phyloP scores from a whole-genome alignment of 2,329 filamentous ascomycete species.

The Coniella vitis region DNA sequence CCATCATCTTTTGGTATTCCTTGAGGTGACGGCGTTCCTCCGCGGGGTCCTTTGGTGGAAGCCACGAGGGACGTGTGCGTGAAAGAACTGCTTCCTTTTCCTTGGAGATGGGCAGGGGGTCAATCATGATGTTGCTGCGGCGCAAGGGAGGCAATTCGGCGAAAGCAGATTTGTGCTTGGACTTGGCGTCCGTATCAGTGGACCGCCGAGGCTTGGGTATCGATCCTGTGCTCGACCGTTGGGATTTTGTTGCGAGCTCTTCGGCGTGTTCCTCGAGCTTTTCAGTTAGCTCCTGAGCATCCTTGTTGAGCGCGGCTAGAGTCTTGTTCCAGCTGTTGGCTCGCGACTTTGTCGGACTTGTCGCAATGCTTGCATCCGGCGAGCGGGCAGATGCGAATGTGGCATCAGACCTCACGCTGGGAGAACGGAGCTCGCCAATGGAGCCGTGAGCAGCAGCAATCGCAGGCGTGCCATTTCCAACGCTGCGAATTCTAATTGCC shows the following conservation, averaged over 20 bases:
- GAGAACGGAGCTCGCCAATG: slow-evolving; percentile 39
- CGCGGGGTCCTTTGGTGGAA: slow-evolving; percentile 79
- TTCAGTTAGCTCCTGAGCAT: slow-evolving; percentile 68
- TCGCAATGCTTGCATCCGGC: slow-evolving; percentile 23
- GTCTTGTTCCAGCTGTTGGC: slow-evolving; percentile 72
- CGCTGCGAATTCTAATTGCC: slow-evolving; percentile 41
- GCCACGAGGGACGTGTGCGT: slow-evolving; percentile 74
- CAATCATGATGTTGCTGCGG: slow-evolving; percentile 73
- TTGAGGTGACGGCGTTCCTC: slow-evolving; percentile 87
- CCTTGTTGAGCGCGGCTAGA: slow-evolving; percentile 60
- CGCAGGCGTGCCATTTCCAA: slow-evolving; percentile 59
- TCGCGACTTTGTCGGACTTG: slow-evolving; percentile 43
- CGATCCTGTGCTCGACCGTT: slow-evolving; percentile 30
- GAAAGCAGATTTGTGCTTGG: slow-evolving; percentile 58
- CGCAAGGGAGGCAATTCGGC: slow-evolving; percentile 64
- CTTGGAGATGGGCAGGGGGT: slow-evolving; percentile 75
- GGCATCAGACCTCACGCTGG: slow-evolving; percentile 44
- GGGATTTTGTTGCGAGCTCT: slow-evolving; percentile 43
- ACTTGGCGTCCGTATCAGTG: slow-evolving; percentile 36
- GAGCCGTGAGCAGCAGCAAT: slow-evolving; percentile 53
- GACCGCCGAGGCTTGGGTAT: slow-evolving; percentile 28
- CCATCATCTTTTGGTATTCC: slow-evolving; percentile 81
- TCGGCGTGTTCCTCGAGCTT: slow-evolving; percentile 75
- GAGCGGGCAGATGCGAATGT: slow-evolving; percentile 27
- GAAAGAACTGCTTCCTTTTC: slow-evolving; percentile 81